These are phyloP conservation scores for Trichosanthes cucumerina DNA, from an alignment of 306 rosid species.

Conservation along the genomic window DNA sequence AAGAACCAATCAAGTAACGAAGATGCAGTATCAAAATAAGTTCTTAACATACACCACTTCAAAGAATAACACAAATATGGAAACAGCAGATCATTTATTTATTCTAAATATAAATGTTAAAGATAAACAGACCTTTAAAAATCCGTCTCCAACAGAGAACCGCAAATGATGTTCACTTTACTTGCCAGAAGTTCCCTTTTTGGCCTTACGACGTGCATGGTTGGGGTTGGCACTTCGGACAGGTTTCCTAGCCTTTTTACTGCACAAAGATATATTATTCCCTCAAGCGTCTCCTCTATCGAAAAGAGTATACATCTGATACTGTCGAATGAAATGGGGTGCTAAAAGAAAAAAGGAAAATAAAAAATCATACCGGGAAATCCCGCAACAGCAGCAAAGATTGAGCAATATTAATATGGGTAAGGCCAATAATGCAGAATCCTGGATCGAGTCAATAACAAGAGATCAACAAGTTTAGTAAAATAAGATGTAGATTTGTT, in stretches of 20 bases:
- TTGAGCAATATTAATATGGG: neutral
- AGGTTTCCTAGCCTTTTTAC: neutral
- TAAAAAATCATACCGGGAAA: neutral
- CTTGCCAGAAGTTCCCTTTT: neutral
- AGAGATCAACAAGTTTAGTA: neutral
- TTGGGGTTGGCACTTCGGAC: neutral
- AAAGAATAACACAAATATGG: neutral
- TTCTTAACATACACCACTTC: neutral
- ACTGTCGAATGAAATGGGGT: neutral
- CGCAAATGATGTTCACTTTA: neutral
- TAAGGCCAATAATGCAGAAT: neutral
- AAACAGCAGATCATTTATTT: neutral
- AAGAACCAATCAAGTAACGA: neutral
- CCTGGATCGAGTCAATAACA: neutral
- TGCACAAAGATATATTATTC: neutral
- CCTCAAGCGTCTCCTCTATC: neutral
- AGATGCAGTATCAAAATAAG: neutral
- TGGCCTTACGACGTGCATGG: neutral
- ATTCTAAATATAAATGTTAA: neutral
- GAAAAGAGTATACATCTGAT: neutral
- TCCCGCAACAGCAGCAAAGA: neutral
- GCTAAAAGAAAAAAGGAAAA: neutral
- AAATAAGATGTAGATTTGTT: neutral
- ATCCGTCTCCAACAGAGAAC: neutral
- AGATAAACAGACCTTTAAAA: conserved; percentile 2